These are phyloP conservation scores for Brassica napus DNA, from an alignment of 345 rosid genomes.

Conservation along the genomic window Da-Ae NC_063446.1:21168001-21168500, in stretches of 20 bases:
- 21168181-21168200: constrained; percentile 82
- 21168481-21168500: too few relatives aligned
- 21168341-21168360: neutral
- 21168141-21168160: constrained; percentile 97
- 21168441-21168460: neutral
- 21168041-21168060: constrained; percentile 20
- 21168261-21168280: constrained; percentile 88
- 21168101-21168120: constrained; percentile 27
- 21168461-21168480: neutral
- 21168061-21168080: constrained; percentile 26
- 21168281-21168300: constrained; percentile 82
- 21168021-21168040: neutral
- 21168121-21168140: constrained; percentile 24
- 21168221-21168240: constrained; percentile 52
- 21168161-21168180: constrained; percentile 84
- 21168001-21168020: constrained; percentile 34
- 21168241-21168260: constrained; percentile 85
- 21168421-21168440: neutral
- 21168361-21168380: constrained; percentile 24
- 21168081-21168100: constrained; percentile 31
- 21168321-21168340: constrained; percentile 51
- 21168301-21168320: constrained; percentile 67
- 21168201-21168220: constrained; percentile 78
- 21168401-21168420: neutral
- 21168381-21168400: neutral